Evolutionary conservation across 805 yeast genomes (phyloP).

Genomic region (Teunomyces atbi): DNA sequence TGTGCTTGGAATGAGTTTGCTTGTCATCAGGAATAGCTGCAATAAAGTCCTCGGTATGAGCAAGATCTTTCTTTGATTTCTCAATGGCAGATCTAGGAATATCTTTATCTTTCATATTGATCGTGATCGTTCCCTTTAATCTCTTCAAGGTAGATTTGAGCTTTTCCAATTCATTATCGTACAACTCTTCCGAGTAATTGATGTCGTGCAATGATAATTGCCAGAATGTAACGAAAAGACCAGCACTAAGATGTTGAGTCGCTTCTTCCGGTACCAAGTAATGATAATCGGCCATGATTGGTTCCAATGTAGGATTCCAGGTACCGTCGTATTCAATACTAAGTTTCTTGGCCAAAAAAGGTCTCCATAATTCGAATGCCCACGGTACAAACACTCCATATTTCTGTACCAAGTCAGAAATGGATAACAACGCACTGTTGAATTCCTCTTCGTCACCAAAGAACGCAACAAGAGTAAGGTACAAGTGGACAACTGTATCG

Average conservation of each 20-base stretch:
- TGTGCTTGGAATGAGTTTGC: conserved; percentile 44
- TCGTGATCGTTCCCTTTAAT: conserved; percentile 32
- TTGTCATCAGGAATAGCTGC: conserved; percentile 37
- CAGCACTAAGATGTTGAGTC: conserved; percentile 27
- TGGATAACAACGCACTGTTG: conserved; percentile 34
- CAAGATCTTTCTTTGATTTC: conserved; percentile 23
- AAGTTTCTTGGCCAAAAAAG: conserved; percentile 29
- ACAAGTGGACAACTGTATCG: conserved; percentile 62
- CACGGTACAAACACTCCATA: conserved; percentile 54
- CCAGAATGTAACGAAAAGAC: conserved; percentile 69
- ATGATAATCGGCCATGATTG: conserved; percentile 3
- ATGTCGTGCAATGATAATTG: conserved; percentile 69
- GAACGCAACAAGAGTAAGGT: conserved; percentile 55
- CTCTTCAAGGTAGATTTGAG: conserved; percentile 34
- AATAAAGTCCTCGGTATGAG: conserved; percentile 23
- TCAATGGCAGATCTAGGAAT: conserved; percentile 17
- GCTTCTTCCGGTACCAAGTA: conserved; percentile 2
- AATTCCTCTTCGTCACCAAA: conserved; percentile 40
- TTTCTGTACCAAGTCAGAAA: conserved; percentile 38
- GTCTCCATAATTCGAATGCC: conserved; percentile 81
- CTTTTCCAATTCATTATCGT: conserved; percentile 46
- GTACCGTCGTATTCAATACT: conserved; percentile 9
- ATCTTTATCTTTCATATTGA: conserved; percentile 27
- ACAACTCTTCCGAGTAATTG: conserved; percentile 48
- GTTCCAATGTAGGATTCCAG: conserved; percentile 4